Conservation (phyloP, 306 rosid species). For the Castanopsis chinensis region DNA sequence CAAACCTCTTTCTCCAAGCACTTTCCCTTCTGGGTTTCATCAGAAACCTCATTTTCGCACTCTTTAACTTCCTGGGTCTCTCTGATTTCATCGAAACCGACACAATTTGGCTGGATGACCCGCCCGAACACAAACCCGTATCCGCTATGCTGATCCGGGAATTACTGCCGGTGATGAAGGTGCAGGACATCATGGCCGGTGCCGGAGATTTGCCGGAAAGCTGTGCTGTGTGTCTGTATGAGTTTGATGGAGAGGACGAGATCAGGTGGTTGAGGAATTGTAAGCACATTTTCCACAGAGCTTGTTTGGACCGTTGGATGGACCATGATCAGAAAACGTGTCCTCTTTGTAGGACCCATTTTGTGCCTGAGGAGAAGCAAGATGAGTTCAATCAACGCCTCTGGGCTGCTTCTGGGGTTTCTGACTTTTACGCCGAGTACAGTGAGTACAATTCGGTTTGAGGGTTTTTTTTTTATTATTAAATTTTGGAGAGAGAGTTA, state of each 20-base stretch:
- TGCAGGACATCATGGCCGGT: conserved; percentile 25
- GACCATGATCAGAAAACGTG: conserved; percentile 90
- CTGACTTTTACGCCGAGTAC: conserved; percentile 37
- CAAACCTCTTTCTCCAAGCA: conserved; percentile 55
- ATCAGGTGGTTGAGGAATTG: conserved; percentile 80
- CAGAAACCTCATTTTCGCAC: conserved; percentile 45
- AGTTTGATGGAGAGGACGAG: conserved; percentile 63
- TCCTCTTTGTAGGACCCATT: conserved; percentile 77
- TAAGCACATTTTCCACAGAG: conserved; percentile 77
- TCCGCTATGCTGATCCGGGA: conserved; percentile 69
- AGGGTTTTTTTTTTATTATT: background rate
- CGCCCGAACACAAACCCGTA: conserved; percentile 39
- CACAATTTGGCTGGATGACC: conserved; percentile 38
- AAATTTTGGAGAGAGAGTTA: background rate
- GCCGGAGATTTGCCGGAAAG: conserved; percentile 37
- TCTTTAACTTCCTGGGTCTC: conserved; percentile 61
- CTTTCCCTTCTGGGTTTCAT: conserved; percentile 63
- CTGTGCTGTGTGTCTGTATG: conserved; percentile 79
- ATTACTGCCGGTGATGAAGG: conserved; percentile 55
- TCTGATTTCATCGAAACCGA: conserved; percentile 67
- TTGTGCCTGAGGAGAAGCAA: conserved; percentile 56
- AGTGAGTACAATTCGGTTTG: conserved; percentile 38
- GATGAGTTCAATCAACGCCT: conserved; percentile 67
- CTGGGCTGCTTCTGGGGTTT: conserved; percentile 56
- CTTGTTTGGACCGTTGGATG: conserved; percentile 93